Conservation (phyloP, 805 yeast genomes). For the Clavispora carvajalis region DNA sequence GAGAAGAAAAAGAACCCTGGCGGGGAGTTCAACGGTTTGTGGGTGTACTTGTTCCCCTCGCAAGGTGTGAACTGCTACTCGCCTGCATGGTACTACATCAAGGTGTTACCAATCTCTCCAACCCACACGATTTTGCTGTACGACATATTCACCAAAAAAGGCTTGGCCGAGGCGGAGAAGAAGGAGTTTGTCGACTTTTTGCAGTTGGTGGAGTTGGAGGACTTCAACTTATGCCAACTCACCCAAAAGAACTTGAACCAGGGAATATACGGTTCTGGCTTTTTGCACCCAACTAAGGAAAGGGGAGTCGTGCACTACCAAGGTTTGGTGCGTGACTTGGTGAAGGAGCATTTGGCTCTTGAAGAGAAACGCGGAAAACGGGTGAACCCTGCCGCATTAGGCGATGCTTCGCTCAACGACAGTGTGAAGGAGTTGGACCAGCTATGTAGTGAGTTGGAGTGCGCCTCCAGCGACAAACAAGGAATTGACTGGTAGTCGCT, state of each 20-base stretch:
- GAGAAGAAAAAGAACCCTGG: constrained; percentile 46
- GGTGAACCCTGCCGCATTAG: constrained; percentile 49
- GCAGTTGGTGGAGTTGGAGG: constrained; percentile 56
- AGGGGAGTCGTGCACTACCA: constrained; percentile 56
- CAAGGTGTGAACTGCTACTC: constrained; percentile 62
- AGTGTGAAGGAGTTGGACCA: constrained; percentile 44
- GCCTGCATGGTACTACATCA: constrained; percentile 61
- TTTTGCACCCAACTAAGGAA: constrained; percentile 54
- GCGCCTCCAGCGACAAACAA: constrained; percentile 20
- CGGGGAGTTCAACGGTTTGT: constrained; percentile 56
- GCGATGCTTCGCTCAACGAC: constrained; percentile 34
- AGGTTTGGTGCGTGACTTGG: constrained; percentile 51
- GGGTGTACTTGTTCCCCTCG: constrained; percentile 58
- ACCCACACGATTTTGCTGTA: constrained; percentile 53
- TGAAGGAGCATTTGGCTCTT: constrained; percentile 44
- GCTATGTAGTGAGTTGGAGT: constrained; percentile 47
- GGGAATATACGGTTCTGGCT: constrained; percentile 56
- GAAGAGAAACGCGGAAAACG: constrained; percentile 43
- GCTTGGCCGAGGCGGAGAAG: constrained; percentile 45
- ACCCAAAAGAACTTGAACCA: constrained; percentile 60
- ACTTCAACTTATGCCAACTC: constrained; percentile 52
- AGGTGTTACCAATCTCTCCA: constrained; percentile 53
- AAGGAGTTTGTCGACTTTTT: constrained; percentile 60
- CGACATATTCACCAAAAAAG: constrained; percentile 58
- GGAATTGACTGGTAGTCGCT: constrained; percentile 14